These are phyloP conservation scores for Galerina marginata DNA, from an alignment of 768 basidiomycete genomes.

Conservation along the genomic window DNA sequence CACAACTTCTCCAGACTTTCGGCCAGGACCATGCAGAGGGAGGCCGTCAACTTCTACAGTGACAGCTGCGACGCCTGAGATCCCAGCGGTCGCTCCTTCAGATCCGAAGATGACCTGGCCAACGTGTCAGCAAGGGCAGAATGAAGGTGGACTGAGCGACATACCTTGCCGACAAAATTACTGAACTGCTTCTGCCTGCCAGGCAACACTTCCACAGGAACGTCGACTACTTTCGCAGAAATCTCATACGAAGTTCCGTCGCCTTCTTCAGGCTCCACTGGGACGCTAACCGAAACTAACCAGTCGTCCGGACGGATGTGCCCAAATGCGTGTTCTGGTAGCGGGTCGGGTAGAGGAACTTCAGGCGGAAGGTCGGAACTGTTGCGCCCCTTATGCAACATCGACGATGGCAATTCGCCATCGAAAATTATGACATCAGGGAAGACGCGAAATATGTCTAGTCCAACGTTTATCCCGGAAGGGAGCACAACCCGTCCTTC, in stretches of 20 bases:
- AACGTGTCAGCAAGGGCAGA: constrained; percentile 2
- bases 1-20: constrained; percentile 51
- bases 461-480: constrained; percentile 65
- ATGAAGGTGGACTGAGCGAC: constrained; percentile 4
- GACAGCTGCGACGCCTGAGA: constrained; percentile 69
- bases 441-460: constrained; percentile 67
- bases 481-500: constrained; percentile 72
- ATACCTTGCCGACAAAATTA: constrained; percentile 77
- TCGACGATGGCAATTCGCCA: constrained; percentile 55
- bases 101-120: constrained; percentile 72
- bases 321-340: constrained; percentile 77
- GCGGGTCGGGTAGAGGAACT: constrained; percentile 64
- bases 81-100: constrained; percentile 70
- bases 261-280: constrained; percentile 45
- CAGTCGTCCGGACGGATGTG: constrained; percentile 75
- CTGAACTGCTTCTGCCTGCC: constrained; percentile 80
- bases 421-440: constrained; percentile 84
- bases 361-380: constrained; percentile 40
- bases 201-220: constrained; percentile 78
- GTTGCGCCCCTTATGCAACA: constrained; percentile 6
- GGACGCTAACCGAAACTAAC: constrained; percentile 53
- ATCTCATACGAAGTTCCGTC: constrained; percentile 64
- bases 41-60: constrained; percentile 63
- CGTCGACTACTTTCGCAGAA: constrained; percentile 69
- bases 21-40: constrained; percentile 42